Conservation (phyloP, 805 yeast species). For the Starmerella ratchasimensis region DNA sequence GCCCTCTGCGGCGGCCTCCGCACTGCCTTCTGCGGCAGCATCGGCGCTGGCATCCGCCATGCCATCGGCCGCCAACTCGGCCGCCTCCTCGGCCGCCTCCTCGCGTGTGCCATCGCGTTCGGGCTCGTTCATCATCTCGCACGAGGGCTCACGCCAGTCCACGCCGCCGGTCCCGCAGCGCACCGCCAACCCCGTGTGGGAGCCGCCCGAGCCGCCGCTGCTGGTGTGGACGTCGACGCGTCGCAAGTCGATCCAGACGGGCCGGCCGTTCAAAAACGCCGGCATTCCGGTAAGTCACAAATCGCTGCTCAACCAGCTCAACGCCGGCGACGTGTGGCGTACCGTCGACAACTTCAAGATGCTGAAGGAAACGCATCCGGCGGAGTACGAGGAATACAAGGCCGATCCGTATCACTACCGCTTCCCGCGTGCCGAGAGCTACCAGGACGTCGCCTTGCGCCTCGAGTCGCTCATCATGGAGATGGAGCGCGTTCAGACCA, state of each 20-base stretch:
- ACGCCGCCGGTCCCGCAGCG: background rate
- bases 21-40: slow-evolving; percentile 3
- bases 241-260: slow-evolving; percentile 67
- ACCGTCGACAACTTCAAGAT: slow-evolving; percentile 39
- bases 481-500: slow-evolving; percentile 75
- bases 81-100: background rate
- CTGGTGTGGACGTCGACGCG: slow-evolving; percentile 95
- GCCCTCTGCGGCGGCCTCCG: slow-evolving; percentile 10
- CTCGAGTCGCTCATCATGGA: slow-evolving; percentile 87
- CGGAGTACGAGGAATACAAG: slow-evolving; percentile 49
- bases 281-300: slow-evolving; percentile 61
- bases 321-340: slow-evolving; percentile 78
- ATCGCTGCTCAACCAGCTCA: slow-evolving; percentile 71
- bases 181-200: slow-evolving; percentile 3
- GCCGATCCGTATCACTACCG: slow-evolving; percentile 87
- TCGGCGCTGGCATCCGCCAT: slow-evolving; percentile 1
- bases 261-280: slow-evolving; percentile 45
- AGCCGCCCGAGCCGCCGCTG: slow-evolving; percentile 27
- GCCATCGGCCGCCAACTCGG: slow-evolving; percentile 3
- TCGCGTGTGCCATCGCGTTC: slow-evolving; percentile 6
- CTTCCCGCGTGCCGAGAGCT: slow-evolving; percentile 83
- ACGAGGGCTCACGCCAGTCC: slow-evolving; percentile 4
- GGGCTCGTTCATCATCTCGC: slow-evolving; percentile 2
- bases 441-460: slow-evolving; percentile 89
- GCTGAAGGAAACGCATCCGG: slow-evolving; percentile 46